Base-by-base conservation (phyloP, 208 protist genomes). In the Trypanosoma caninum region DNA sequence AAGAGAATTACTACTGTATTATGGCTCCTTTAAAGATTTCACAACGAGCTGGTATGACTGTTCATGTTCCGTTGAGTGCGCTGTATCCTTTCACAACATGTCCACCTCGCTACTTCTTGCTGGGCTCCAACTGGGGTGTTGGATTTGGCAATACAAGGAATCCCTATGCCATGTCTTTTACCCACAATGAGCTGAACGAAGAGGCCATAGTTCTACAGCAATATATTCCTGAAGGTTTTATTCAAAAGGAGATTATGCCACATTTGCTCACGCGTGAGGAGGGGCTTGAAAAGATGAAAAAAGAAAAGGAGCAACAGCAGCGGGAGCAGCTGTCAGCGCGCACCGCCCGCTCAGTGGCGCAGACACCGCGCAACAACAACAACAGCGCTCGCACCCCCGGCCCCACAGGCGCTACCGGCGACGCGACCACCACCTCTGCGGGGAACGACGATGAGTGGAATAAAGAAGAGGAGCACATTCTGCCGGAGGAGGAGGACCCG, bases 1-100 rank as follows among this genome's bases (percentile, higher is more conserved):
- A 94, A 69, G 84, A 94, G 77, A 89, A 91, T 69, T 94, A 88
- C 69, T 94, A 88, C 74, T 89, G 83, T 55, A 72, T 94, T 48
- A 94, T 94, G 87, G 81, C 84, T 10, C 87, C 87, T 34, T 33
- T 59, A 20, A 76, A 78, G 44, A 45, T 94, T 20, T 84, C 77
- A 53, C 66, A 73, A 45, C 90, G 90, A 68, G 62, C 65, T 38
- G 69, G 69, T 14, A 76, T 48, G 41, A 75, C 70, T 25, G 50
- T 90, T 31, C 48, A 84, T 34, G 79, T 93, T 20, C 86, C 86
- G 7, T 59, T 93, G 16, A 84, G 69, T 44, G 86, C 86, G 11
- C 76, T 93, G 61, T 80, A 67, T 41, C 82, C 86, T 14, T 90
- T 93, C 63, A 87, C 82, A 20, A 58, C 69, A 13, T 93, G 86